Conservation (phyloP, 176 grass and related monocot species). For the Triticum turgidum region DNA sequence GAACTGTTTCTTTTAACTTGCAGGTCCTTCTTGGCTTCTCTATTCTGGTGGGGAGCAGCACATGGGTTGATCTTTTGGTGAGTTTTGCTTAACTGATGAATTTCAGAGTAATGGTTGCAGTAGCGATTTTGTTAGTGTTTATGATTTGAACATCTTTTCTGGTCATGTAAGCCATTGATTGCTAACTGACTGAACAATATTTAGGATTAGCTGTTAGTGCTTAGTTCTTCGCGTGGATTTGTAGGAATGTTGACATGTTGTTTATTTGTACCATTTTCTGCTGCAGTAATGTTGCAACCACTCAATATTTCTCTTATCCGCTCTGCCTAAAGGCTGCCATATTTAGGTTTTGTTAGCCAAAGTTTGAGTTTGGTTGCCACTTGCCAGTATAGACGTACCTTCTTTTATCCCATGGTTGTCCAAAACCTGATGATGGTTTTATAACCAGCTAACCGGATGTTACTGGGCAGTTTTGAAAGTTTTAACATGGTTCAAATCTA, state of each 20-base stretch:
- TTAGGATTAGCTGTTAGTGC: neutral
- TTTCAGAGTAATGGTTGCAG: neutral
- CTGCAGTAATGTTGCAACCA: neutral
- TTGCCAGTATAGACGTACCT: neutral
- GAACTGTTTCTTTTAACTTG: slow-evolving; percentile 20
- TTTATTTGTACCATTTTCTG: neutral
- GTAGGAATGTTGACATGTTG: neutral
- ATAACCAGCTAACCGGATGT: neutral
- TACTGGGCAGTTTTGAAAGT: neutral
- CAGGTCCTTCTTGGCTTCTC: slow-evolving; percentile 98
- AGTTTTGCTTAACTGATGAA: slow-evolving; percentile 31
- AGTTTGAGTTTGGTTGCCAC: neutral
- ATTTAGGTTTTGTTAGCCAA: neutral
- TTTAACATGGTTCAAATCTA: neutral
- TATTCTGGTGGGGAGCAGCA: slow-evolving; percentile 95
- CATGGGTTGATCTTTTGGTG: slow-evolving; percentile 99
- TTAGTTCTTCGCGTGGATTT: neutral
- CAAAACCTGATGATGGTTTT: neutral
- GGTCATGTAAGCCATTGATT: neutral
- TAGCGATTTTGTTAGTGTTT: neutral
- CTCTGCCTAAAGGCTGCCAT: neutral
- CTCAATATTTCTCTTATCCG: neutral
- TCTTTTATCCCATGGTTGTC: neutral
- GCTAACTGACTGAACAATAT: neutral
- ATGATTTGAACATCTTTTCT: neutral